phyloP scores from a whole-genome alignment of 139 green algal genomes.

The Mesostigma viride region DNA sequence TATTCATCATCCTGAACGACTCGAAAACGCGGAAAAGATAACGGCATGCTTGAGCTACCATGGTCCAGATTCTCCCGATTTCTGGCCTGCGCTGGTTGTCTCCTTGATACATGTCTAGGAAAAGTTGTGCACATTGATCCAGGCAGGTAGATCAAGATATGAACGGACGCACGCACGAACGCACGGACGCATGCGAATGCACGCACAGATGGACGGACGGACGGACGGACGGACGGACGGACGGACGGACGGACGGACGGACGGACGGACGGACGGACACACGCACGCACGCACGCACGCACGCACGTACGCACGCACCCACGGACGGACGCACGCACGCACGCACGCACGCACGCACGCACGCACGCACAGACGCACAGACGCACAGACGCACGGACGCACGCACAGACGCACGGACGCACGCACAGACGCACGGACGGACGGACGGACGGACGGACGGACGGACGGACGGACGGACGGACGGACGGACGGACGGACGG shows the following conservation, averaged over 20 bases:
- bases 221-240: neutral
- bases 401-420: neutral
- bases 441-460: neutral
- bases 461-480: neutral
- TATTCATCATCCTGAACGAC: too few relatives aligned
- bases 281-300: neutral
- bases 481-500: neutral
- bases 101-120: too few relatives aligned
- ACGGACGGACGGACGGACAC: too few relatives aligned
- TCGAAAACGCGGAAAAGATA: too few relatives aligned
- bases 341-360: neutral
- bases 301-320: neutral
- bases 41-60: too few relatives aligned
- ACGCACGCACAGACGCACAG: neutral
- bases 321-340: neutral
- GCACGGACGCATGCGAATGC: neutral
- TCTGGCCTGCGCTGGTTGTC: too few relatives aligned
- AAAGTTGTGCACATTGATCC: too few relatives aligned
- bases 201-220: neutral
- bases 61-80: too few relatives aligned
- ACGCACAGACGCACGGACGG: conserved; percentile 4
- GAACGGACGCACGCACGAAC: too few relatives aligned
- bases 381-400: neutral
- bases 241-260: neutral
- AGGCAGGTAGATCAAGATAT: neutral